These are phyloP conservation scores for Phanerochaete carnosa DNA, from an alignment of 768 basidiomycete genomes.

Conservation along the genomic window DNA sequence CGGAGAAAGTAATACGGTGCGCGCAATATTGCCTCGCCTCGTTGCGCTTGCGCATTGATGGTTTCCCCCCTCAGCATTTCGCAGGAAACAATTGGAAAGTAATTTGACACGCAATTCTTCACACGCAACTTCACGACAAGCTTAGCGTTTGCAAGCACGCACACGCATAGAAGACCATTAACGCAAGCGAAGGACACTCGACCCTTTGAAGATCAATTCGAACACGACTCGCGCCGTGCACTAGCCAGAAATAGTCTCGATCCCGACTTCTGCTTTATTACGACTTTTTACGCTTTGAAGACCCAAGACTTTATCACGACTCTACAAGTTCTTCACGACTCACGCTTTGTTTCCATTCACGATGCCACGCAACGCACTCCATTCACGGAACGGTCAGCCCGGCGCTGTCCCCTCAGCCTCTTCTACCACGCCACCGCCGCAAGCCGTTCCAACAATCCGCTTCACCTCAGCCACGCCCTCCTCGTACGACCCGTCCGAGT, in stretches of 20 bases:
- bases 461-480: constrained; percentile 68
- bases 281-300: constrained; percentile 6
- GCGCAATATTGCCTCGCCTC: not conserved
- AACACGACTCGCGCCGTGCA: not conserved
- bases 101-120: not conserved
- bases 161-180: not conserved
- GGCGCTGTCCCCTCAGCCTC: constrained; percentile 8
- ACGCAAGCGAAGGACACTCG: not conserved
- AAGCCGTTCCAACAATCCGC: constrained; percentile 61
- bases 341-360: not conserved
- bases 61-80: not conserved
- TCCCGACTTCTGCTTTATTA: not conserved
- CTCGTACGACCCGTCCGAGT: constrained; percentile 32
- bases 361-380: not conserved
- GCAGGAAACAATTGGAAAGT: not conserved
- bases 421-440: constrained; percentile 26
- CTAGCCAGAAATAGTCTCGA: not conserved
- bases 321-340: not conserved
- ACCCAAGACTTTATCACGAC: not conserved
- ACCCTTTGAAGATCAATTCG: not conserved
- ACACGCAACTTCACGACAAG: not conserved
- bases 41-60: not conserved
- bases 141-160: not conserved
- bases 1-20: constrained; percentile 1
- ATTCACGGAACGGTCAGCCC: not conserved